These are phyloP conservation scores for Clavaria fumosa DNA, from an alignment of 768 basidiomycete genomes.

Conservation along the genomic window DNA sequence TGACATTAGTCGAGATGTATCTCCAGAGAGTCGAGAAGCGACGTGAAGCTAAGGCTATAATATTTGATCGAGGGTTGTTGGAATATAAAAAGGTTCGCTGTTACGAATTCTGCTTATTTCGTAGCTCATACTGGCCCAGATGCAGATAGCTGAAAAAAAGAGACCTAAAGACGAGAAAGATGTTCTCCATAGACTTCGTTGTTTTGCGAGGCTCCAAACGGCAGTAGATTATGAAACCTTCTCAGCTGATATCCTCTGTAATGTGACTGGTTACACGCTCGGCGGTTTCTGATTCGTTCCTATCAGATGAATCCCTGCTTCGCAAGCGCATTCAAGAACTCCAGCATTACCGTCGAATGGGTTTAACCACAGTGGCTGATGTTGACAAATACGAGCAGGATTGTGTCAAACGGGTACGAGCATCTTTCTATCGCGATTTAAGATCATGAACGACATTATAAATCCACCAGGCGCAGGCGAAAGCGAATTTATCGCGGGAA, in stretches of 20 bases:
- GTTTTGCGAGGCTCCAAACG: constrained; percentile 83
- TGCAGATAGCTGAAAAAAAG: constrained; percentile 86
- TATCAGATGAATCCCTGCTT: constrained; percentile 69
- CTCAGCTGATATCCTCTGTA: constrained; percentile 79
- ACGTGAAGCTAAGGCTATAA: constrained; percentile 69
- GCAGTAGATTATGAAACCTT: constrained; percentile 85
- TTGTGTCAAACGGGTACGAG: constrained; percentile 54
- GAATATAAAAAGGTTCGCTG: constrained; percentile 79
- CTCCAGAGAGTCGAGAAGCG: constrained; percentile 77
- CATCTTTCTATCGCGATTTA: not conserved
- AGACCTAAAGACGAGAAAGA: constrained; percentile 84
- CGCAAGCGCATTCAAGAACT: constrained; percentile 83
- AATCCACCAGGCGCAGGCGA: constrained; percentile 39
- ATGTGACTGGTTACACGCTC: not conserved
- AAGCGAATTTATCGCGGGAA: constrained; percentile 39
- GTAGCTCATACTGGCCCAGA: constrained; percentile 31
- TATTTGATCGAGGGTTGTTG: constrained; percentile 82
- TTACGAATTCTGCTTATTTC: not conserved
- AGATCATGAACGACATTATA: not conserved
- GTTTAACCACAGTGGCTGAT: constrained; percentile 71
- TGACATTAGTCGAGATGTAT: constrained; percentile 83
- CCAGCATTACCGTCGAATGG: constrained; percentile 79
- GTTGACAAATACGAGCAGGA: constrained; percentile 82
- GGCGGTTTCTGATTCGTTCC: not conserved
- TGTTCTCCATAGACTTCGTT: constrained; percentile 73